Conservation (phyloP, 2,329 filamentous ascomycete genomes). For the Penicillium sp. region DNA sequence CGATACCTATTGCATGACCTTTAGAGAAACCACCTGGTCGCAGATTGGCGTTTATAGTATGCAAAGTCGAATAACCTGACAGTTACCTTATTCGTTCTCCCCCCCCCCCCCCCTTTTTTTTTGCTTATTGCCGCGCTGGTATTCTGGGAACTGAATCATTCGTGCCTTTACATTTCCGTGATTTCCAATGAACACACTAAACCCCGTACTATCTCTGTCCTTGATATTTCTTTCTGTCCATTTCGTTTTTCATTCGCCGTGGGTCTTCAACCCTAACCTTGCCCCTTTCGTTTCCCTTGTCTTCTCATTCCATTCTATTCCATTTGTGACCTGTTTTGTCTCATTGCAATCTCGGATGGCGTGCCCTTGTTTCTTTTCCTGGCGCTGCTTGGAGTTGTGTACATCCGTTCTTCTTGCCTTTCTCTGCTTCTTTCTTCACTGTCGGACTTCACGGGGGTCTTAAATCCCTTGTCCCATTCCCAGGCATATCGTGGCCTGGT, state of each 20-base stretch:
- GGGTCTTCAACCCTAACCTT: background rate
- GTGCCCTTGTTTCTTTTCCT: constrained; percentile 6
- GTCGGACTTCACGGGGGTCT: background rate
- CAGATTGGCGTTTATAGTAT: constrained; percentile 41
- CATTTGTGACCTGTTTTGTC: constrained; percentile 13
- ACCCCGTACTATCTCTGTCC: constrained; percentile 3
- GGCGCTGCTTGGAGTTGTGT: constrained; percentile 14
- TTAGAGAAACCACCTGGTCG: constrained; percentile 39
- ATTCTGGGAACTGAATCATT: constrained; percentile 10
- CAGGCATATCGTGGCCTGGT: too few species aligned
- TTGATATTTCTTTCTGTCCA: constrained; percentile 10
- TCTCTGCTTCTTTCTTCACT: constrained; percentile 1
- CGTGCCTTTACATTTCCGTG: constrained; percentile 10
- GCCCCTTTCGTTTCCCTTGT: constrained; percentile 21
- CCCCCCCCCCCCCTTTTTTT: constrained; percentile 13
- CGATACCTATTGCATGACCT: constrained; percentile 45
- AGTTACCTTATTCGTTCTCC: too few species aligned
- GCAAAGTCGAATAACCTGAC: constrained; percentile 29
- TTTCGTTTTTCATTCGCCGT: constrained; percentile 2
- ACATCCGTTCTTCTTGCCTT: constrained; percentile 11
- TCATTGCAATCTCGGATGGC: constrained; percentile 11
- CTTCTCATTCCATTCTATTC: constrained; percentile 15
- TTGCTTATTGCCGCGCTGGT: constrained; percentile 9
- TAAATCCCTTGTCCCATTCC: background rate
- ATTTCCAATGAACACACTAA: constrained; percentile 11